Evolutionary conservation across 495 filamentous ascomycete genomes (phyloP), one percentile per base, ranked within the genome.

Genomic region (Podospora comata): DNA sequence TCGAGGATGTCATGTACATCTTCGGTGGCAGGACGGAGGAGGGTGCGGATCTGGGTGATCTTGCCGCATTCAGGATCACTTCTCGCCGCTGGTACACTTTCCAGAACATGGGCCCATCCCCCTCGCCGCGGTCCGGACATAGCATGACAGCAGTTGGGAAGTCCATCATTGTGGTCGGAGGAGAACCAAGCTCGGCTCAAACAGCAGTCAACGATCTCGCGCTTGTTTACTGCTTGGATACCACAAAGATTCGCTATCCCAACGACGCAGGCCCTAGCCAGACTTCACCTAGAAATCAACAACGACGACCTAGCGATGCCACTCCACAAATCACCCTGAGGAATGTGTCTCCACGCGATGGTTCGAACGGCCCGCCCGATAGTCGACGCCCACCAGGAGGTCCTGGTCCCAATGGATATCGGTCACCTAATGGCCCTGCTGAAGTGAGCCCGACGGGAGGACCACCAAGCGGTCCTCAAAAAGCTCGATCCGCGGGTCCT

Each of bases 1-100:
- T 98, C 59, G 90, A 91, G 73, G 96, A 98, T 73, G 94, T 97
- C 64, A 99, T 99, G 96, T 99, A 99, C 78, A 91, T 98, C 66
- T 99, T 99, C 75, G 96, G 96, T 69, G 96, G 96, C n/a, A 89
- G 96, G 59, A 96, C 91, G 4, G 91, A 97, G 73, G 92, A 96
- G 62, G 96, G 96, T 0, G 84, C 88, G 30, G 96, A 98, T 75
- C 80, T 98, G 20, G 96, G 95, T 23, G 96, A 99, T 77, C 79
- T 99, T 60, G 94, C 96, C 1, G 95, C 96, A 2, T 99, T 99
- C 80, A 88, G 94, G 26, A 98, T 99, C 69, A 87, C 89, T 2
- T 91, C 92, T 5, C 88, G 90, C 66, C 89, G 96, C 53, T 99
- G 96, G 96, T 99, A 97, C 75, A 98, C 94, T 13, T 99, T 99